Evolutionary conservation across 345 rosid genomes (phyloP), one percentile per base, ranked within the genome.

Genomic region (Angophora floribunda): DNA sequence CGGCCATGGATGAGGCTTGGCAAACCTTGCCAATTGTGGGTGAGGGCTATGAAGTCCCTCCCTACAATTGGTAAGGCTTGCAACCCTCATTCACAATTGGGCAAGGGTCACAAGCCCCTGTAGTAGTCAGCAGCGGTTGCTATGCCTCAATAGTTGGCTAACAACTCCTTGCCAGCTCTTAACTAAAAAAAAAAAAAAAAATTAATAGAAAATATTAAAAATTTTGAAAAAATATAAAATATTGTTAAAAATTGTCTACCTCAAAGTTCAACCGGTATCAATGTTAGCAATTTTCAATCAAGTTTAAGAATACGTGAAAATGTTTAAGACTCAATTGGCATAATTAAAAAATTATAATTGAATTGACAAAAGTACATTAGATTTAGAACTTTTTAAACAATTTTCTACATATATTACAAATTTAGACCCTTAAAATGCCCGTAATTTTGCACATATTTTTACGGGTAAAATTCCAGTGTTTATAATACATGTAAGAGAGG

Each of bases 41-140:
- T 7, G 1, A 26, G 16, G 67, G 13, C 7, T 0, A 1, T 5
- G 26, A 12, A 5, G 14, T 15, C 67, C 67, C 4, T 2, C 0
- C 67, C 5, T 5, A n/a, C 26, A 61, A 30, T 28, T 59, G 30
- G 67, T 0, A 7, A 59, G 67, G 67, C 32, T 59, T 28, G 30
- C 4, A 2, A 15, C 2, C 67, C 30, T 59, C 32, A 0, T 28
- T 59, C 67, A 59, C 1, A 26, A 1, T 55, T 55, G 61, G 61
- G 67, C 14, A 0, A 59, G 67, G 67, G 67, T 15, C 14, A 0
- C 67, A 6, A 59, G 67, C 67, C 15, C 30, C 0, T 0, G 32
- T 30, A 1, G 5, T 59, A 59, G 67, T 28, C 12, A 26, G 7
- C 1, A 1, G 15, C 15, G 0, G 28, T 59, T 13, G 1, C 2